Conservation (phyloP, 306 rosid genomes). For the Coriaria nepalensis region DNA sequence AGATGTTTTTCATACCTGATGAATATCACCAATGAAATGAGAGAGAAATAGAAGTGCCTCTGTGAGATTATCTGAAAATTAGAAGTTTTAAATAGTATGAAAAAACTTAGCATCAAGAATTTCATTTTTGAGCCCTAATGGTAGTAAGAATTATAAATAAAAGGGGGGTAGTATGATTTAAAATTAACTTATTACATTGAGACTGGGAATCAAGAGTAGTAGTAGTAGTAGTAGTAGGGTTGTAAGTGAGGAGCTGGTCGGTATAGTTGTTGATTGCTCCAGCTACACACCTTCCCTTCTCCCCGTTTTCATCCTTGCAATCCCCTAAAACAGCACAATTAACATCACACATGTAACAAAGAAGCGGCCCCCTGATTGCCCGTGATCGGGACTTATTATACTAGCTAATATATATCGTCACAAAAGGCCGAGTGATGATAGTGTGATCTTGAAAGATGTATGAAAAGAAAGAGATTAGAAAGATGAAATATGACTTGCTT, state of each 20-base stretch:
- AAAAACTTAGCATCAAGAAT: constrained; percentile 8
- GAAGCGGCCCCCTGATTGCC: too few species aligned
- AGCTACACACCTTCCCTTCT: constrained; percentile 49
- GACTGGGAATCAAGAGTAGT: constrained; percentile 11
- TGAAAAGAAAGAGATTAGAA: constrained; percentile 12
- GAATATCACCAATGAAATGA: constrained; percentile 77
- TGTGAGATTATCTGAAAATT: constrained; percentile 58
- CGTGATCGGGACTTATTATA: too few species aligned
- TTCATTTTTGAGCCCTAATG: too few species aligned
- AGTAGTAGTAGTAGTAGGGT: too few species aligned
- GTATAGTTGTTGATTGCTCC: constrained; percentile 72
- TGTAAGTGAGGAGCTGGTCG: constrained; percentile 38
- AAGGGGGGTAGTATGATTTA: too few species aligned
- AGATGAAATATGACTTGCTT: too few species aligned
- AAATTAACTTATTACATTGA: constrained; percentile 20
- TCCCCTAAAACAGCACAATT: constrained; percentile 36
- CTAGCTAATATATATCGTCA: too few species aligned
- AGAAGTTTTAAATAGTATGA: constrained; percentile 4
- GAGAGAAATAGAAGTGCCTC: constrained; percentile 66
- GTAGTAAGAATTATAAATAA: too few species aligned
- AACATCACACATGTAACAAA: too few species aligned
- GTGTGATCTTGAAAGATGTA: too few species aligned
- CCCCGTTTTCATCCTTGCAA: constrained; percentile 50
- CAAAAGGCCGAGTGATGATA: too few species aligned
- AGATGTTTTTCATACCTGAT: constrained; percentile 39